A percentile compares a stretch with the other conserved stretches of the same genome.
Evolutionary conservation across 257 asterid genomes (phyloP).

Genomic region (Solanum sitiens): DNA sequence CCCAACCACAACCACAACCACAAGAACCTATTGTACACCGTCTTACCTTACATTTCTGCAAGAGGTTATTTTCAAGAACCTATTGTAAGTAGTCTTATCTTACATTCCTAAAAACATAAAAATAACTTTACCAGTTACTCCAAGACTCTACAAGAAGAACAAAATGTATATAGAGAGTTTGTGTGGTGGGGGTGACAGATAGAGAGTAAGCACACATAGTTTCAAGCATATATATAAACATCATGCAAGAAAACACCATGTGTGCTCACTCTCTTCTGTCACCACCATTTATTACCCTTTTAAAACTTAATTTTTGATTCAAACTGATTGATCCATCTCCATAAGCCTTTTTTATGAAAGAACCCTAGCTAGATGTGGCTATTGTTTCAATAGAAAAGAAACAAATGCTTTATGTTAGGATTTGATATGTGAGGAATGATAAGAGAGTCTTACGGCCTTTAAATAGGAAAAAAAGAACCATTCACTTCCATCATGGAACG

Average conservation of each 20-base stretch:
- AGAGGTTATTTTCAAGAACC: not conserved
- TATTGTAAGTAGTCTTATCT: no score
- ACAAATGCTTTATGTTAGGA: not conserved
- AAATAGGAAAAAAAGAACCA: constrained; percentile 32
- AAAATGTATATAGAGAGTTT: not conserved
- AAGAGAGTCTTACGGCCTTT: constrained; percentile 19
- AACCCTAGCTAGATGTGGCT: constrained; percentile 1
- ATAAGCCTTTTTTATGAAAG: not conserved
- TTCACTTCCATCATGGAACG: constrained; percentile 33
- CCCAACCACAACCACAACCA: not conserved
- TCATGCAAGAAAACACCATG: constrained; percentile 80
- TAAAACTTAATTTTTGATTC: not conserved
- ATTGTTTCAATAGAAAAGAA: constrained; percentile 1
- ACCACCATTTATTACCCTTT: constrained; percentile 4
- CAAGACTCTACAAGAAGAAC: not conserved
- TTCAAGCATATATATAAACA: constrained; percentile 39
- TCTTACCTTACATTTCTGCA: not conserved
- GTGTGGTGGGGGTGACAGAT: constrained; percentile 59
- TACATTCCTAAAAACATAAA: no score
- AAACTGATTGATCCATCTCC: not conserved
- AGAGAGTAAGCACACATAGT: constrained; percentile 90
- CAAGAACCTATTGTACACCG: not conserved
- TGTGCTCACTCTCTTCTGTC: constrained; percentile 99
- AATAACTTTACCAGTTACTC: not conserved
- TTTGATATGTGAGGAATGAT: constrained; percentile 28